A percentile compares a stretch with the other conserved stretches of the same genome.
Conservation (phyloP, 2,329 filamentous ascomycete species). For the Ascomycota sp. region DNA sequence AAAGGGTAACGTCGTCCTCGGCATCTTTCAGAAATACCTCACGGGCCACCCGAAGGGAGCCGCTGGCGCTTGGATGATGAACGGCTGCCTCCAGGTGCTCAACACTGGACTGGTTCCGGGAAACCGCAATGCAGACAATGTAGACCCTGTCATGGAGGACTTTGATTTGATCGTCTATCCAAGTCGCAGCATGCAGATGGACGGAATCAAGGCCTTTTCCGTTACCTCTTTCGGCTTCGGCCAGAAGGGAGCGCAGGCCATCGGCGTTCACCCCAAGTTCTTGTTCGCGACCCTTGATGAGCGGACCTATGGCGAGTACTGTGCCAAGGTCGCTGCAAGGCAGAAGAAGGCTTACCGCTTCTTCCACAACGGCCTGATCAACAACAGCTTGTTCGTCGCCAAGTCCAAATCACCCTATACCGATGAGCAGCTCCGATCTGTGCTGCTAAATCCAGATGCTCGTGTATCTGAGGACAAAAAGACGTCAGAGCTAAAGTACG, state of each 20-base stretch:
- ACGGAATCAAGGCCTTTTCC: slow-evolving; percentile 95
- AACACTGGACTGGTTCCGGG: slow-evolving; percentile 88
- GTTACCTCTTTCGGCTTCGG: slow-evolving; percentile 98
- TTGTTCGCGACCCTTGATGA: slow-evolving; percentile 87
- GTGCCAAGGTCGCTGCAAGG: slow-evolving; percentile 68
- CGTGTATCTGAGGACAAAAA: slow-evolving; percentile 78
- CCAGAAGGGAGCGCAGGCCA: slow-evolving; percentile 93
- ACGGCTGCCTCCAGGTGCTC: slow-evolving; percentile 87
- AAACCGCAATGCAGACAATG: slow-evolving; percentile 94
- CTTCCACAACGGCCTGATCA: slow-evolving; percentile 96
- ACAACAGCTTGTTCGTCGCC: slow-evolving; percentile 92
- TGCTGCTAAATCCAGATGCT: slow-evolving; percentile 86
- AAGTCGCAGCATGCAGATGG: slow-evolving; percentile 85
- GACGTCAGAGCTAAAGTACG: slow-evolving; percentile 56
- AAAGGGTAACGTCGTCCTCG: slow-evolving; percentile 89
- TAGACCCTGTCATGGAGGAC: slow-evolving; percentile 90
- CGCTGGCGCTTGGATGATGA: slow-evolving; percentile 98
- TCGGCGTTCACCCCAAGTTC: slow-evolving; percentile 93
- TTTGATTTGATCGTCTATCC: slow-evolving; percentile 97
- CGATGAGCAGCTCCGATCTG: slow-evolving; percentile 64
- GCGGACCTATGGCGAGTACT: slow-evolving; percentile 63
- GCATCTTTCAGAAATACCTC: slow-evolving; percentile 98
- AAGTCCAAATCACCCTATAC: slow-evolving; percentile 83
- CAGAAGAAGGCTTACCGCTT: slow-evolving; percentile 98
- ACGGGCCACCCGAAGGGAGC: slow-evolving; percentile 98